phyloP scores from a whole-genome alignment of 345 rosid species.

The Brassica incana region DNA sequence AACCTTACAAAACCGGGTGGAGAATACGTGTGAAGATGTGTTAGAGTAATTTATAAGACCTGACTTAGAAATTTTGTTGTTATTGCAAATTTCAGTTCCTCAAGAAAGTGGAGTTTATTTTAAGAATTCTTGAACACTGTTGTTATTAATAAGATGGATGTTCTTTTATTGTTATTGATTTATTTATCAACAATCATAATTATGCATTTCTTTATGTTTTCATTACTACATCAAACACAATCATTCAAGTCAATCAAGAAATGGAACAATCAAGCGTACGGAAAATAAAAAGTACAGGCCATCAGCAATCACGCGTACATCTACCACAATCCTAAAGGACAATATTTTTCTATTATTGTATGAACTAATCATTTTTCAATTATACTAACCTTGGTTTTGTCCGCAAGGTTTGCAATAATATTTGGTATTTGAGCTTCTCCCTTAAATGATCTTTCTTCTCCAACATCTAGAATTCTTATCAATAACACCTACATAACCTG shows the following conservation, averaged over 20 bases:
- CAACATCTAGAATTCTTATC: not conserved
- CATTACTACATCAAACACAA: too few species aligned
- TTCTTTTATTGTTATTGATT: too few species aligned
- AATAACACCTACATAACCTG: not conserved
- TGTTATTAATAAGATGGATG: too few species aligned
- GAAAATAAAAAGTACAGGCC: too few species aligned
- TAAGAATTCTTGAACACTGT: too few species aligned
- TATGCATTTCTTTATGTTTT: too few species aligned
- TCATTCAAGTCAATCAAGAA: not conserved
- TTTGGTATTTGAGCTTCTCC: not conserved
- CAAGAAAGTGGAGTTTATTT: too few species aligned
- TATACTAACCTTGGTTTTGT: not conserved
- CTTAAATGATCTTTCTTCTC: not conserved
- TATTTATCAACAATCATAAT: too few species aligned
- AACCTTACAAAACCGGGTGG: not conserved
- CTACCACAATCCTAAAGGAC: not conserved
- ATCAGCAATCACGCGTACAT: too few species aligned
- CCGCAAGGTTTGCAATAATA: not conserved
- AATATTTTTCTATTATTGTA: too few species aligned
- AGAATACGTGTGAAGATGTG: not conserved
- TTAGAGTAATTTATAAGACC: too few species aligned
- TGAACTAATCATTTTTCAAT: not conserved
- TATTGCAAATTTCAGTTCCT: too few species aligned
- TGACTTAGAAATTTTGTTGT: not conserved
- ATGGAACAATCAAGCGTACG: not conserved